Evolutionary conservation across 2,329 filamentous ascomycete species (phyloP), one percentile per base, ranked within the genome.

Genomic region (Phialophora chinensis): DNA sequence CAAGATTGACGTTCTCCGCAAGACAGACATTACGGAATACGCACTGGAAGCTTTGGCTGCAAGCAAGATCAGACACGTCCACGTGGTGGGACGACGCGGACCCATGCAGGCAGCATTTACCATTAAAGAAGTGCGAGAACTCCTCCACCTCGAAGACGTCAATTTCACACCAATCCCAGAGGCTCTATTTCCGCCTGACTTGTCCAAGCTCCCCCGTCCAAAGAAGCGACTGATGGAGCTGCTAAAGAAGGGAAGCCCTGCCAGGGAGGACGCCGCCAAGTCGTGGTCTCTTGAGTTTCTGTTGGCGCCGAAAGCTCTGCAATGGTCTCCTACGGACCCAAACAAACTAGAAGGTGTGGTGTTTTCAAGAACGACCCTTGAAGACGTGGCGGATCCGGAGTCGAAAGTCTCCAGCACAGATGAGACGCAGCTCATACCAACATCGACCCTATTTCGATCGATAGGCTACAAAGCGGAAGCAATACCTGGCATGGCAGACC

Each of bases 71-170:
- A 91, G 87, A 74, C 86, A 90, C 47, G 92, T 99, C 2, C 89
- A 90, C 66, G 86, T 99, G n/a, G 90, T 98, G 25, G 95, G 94
- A 12, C 86, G 95, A 72, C 86, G 95, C 75, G 95, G 95, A 0
- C 93, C 93, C 1, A 85, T 96, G 83, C 93, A 97, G 84, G 94
- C 92, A 27, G 89, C 95, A 0, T 98, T 97, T 74, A 97, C 94
- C 0, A 96, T 97, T 77, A 98, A 97, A 78, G 95, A 99, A 80
- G 81, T 92, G 17, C 88, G 95, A 42, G 95, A 99, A 78, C 81
- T 99, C 3, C 88, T 97, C 80, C 90, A 91, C 58, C 84, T 98
- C 2, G 85, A 87, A 0, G 82, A 81, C 0, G 89, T 96, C 10
- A 85, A 84, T 14, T 96, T 97, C 74, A 84, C 89, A 62, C 86